A percentile compares a stretch with the other conserved stretches of the same genome.
Evolutionary conservation across 2,329 filamentous ascomycete species (phyloP).

Genomic region (Fusarium drepaniforme): DNA sequence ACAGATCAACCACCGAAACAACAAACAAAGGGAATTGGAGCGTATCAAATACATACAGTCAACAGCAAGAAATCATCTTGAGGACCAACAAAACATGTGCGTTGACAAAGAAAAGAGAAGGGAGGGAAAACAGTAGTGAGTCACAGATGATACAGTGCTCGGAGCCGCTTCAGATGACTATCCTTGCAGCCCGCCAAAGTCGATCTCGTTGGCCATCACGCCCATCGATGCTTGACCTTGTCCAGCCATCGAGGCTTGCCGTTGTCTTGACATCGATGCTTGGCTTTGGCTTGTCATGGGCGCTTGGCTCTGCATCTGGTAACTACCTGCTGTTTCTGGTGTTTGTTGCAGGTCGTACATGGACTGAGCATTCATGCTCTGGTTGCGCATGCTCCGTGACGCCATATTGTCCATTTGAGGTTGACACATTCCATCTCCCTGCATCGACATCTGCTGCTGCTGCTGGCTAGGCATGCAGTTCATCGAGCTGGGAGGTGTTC

Average conservation of each 20-base stretch:
- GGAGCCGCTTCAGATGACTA: not conserved
- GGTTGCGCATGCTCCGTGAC: slow-evolving; percentile 44
- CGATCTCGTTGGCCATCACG: slow-evolving; percentile 34
- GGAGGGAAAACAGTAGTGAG: not conserved
- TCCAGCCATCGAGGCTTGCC: not conserved
- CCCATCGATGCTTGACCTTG: not conserved
- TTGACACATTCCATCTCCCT: slow-evolving; percentile 46
- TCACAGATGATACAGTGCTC: not conserved
- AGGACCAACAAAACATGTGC: not conserved
- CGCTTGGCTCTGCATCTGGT: slow-evolving; percentile 47
- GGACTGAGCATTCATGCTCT: slow-evolving; percentile 42
- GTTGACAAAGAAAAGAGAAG: slow-evolving; percentile 8
- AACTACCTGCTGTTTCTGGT: slow-evolving; percentile 48
- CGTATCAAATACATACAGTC: slow-evolving; percentile 1
- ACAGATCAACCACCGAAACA: not conserved
- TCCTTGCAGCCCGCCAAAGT: slow-evolving; percentile 31
- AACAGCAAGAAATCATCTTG: slow-evolving; percentile 2
- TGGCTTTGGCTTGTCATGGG: slow-evolving; percentile 46
- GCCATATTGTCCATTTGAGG: slow-evolving; percentile 45
- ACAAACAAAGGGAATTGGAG: not conserved
- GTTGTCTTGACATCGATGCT: slow-evolving; percentile 35
- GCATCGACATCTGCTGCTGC: slow-evolving; percentile 43
- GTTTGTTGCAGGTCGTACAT: slow-evolving; percentile 45
- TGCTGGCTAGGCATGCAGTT: slow-evolving; percentile 41
- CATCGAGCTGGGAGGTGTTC: slow-evolving; percentile 36